Evolutionary conservation across 2,329 filamentous ascomycete species (phyloP).

Genomic region (Pyricularia grisea): DNA sequence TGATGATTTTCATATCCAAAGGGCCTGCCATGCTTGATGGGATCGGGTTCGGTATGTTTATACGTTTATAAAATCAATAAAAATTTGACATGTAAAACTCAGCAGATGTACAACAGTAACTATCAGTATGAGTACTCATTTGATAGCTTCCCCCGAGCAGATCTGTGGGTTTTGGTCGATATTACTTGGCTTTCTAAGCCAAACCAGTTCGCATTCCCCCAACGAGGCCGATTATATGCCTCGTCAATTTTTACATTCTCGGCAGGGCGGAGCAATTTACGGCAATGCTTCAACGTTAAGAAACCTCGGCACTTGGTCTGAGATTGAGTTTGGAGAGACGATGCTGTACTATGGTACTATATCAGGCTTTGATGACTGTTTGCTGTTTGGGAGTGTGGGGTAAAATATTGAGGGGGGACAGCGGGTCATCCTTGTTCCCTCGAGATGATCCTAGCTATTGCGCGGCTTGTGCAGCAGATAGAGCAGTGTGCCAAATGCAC

Average conservation of each 20-base stretch:
- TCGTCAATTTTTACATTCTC: neutral
- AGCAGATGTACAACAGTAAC: neutral
- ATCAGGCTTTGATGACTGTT: neutral
- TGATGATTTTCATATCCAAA: slow-evolving; percentile 20
- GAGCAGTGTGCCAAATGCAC: neutral
- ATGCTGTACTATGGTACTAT: neutral
- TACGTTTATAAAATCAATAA: neutral
- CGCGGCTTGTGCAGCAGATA: neutral
- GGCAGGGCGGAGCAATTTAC: neutral
- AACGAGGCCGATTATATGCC: neutral
- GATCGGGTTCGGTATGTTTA: neutral
- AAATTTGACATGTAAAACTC: neutral
- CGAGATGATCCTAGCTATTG: neutral
- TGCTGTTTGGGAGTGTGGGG: neutral
- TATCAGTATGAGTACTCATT: neutral
- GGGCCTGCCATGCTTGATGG: slow-evolving; percentile 14
- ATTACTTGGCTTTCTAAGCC: neutral
- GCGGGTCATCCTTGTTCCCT: neutral
- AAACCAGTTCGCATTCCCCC: neutral
- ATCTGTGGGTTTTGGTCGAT: neutral
- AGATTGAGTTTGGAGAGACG: neutral
- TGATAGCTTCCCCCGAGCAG: neutral
- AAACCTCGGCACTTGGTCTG: neutral
- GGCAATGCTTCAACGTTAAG: neutral
- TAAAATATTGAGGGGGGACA: neutral